Base-by-base conservation (phyloP, 2,329 filamentous ascomycete species). In the Epichloe elymi region DNA sequence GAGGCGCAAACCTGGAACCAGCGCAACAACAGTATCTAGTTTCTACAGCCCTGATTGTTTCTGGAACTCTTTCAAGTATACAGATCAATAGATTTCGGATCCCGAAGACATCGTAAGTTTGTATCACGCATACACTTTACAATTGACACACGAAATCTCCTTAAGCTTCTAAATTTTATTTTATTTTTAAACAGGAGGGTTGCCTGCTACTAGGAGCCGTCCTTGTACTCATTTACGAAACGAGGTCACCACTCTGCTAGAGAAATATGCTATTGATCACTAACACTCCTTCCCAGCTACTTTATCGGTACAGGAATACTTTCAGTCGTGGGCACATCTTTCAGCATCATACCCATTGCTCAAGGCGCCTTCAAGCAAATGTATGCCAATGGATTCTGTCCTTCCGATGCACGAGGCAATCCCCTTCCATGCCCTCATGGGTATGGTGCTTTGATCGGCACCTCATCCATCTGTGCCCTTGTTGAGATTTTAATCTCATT, bases 31-130 rank as follows among this genome's bases (percentile, higher is more conserved):
- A 88, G 59, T 93, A 94, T 60, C 79, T 90, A 2, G 85, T 90
- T 5, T 89, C 85, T 5, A 85, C 85, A 0, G 81, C 85, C 0
- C 70, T 90, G 52, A 89, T 94, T 56, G 85, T 90, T 4, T 87
- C 84, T 3, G 87, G 86, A 30, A 74, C 88, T 41, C 74, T 91
- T 23, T 88, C 85, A 1, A 72, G 79, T 5, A 72, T 93, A 17
- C 87, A 94, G 61, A 90, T 93, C 57, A 86, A 84, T 0, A 74
- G 85, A 5, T 84, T 93, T 54, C 84, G 83, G 58, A 80, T 93
- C 58, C 78, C 74, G 57, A 78, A 77, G 56, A 87, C 86, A 0
- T 72, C 72, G 67, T 78, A 58, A 58, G 73, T 65, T 10, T 46
- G 11, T n/a, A 8, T 46, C 3, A 8, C 17, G 14, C 30, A 26